Base-by-base conservation (phyloP, 2,329 filamentous ascomycete genomes). In the Celoporthe dispersa region DNA sequence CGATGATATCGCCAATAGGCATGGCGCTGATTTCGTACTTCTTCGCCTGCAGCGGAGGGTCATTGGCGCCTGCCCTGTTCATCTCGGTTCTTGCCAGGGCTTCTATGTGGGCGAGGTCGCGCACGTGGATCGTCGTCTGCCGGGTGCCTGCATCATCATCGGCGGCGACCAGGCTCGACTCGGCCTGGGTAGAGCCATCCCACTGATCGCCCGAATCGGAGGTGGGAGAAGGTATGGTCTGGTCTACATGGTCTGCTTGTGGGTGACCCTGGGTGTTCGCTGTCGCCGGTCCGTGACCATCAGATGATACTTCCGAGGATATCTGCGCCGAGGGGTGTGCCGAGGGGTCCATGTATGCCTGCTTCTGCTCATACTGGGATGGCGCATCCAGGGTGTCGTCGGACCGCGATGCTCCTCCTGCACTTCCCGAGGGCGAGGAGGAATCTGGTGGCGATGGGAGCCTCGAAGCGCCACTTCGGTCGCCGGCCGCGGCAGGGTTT, bases 1-100 rank as follows among this genome's bases (percentile, higher is more conserved):
- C 95, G 78, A 99, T 99, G 75, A 99, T 93, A 78, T 99, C 95
- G 74, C 92, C 90, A 68, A 98, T 97, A 66, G 96, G 96, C 95
- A 99, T 98, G 67, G 90, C 92, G 81, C 94, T 98, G 76, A 99
- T 98, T 80, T 98, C 96, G 79, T 97, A 99, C 78, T 89, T 89
- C 81, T 86, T 87, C 73, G 85, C 85, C 75, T 86, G 85, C 51
- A 84, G 79, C 44, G 83, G 84, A 16, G 84, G 82, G 73, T 84
- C 85, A 68, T 84, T 80, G 68, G 83, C 83, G 75, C 86, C 82
- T n/a, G 82, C 81, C 33, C 83, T 89, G 77, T 91, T 84, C 70
- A 91, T 83, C 74, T 97, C 93, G 73, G 95, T 91, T 73, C 87
- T 90, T 35, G 94, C 94, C 73, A 99, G 91, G 78, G 89, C 94